These are phyloP conservation scores for Globisporangium radiosum DNA, from an alignment of 352 stramenopile genomes.

Conservation along the genomic window DNA sequence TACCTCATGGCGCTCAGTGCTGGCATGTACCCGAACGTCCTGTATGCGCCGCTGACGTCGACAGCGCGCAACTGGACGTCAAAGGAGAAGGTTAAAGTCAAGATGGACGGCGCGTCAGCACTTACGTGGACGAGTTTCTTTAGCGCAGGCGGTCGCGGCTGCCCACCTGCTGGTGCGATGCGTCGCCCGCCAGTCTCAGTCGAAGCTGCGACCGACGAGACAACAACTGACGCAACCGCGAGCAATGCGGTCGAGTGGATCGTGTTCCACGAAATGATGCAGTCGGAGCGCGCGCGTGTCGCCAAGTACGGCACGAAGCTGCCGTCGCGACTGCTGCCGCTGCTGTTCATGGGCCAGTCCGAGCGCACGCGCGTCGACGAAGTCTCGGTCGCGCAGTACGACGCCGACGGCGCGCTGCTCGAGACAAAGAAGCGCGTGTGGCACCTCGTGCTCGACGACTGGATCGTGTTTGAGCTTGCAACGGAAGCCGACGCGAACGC, in stretches of 20 bases:
- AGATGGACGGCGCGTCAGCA: conserved; percentile 52
- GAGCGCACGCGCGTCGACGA: conserved; percentile 20
- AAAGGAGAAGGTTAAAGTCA: conserved; percentile 80
- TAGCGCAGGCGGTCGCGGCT: neutral
- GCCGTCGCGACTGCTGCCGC: conserved; percentile 43
- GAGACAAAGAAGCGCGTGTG: conserved; percentile 22
- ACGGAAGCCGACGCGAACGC: conserved; percentile 34
- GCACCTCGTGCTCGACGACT: conserved; percentile 66
- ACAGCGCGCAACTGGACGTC: conserved; percentile 64
- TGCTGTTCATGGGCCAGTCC: conserved; percentile 54
- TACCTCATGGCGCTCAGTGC: conserved; percentile 65
- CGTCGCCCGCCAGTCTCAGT: neutral
- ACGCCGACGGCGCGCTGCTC: conserved; percentile 17
- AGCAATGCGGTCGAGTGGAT: conserved; percentile 53
- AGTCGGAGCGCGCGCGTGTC: conserved; percentile 55
- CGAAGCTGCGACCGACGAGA: conserved; percentile 11
- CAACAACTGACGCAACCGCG: conserved; percentile 12
- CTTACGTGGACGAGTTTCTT: conserved; percentile 21
- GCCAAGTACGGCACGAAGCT: conserved; percentile 72
- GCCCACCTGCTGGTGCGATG: neutral
- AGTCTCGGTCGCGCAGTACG: conserved; percentile 23
- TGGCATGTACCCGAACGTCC: conserved; percentile 71
- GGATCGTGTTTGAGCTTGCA: conserved; percentile 59
- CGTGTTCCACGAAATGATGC: conserved; percentile 84
- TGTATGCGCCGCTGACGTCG: conserved; percentile 32